These are phyloP conservation scores for Kokia cookei DNA, from an alignment of 441 rosid species.

Conservation along the genomic window DNA sequence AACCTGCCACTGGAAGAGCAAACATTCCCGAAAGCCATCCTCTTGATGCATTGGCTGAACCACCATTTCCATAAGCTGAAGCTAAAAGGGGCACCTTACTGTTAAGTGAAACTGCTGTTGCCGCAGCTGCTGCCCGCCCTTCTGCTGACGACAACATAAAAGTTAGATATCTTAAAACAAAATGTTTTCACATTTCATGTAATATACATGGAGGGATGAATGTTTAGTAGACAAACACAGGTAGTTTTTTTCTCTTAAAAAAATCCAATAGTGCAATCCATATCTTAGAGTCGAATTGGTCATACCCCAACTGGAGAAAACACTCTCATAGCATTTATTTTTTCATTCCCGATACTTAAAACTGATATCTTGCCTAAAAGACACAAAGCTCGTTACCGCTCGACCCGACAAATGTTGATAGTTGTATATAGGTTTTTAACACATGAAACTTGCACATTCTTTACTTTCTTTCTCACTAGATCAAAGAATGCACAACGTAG, in stretches of 20 bases:
- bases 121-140: slow-evolving; percentile 72
- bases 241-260: too few relatives aligned
- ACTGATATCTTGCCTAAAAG: too few relatives aligned
- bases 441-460: not conserved
- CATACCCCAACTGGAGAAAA: too few relatives aligned
- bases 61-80: slow-evolving; percentile 42
- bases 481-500: too few relatives aligned
- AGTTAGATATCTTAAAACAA: not conserved
- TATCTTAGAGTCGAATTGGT: too few relatives aligned
- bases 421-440: not conserved
- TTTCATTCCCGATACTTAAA: too few relatives aligned
- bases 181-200: not conserved
- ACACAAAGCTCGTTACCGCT: too few relatives aligned
- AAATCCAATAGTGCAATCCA: too few relatives aligned
- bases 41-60: slow-evolving; percentile 41
- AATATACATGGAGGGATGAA: not conserved
- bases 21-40: slow-evolving; percentile 77
- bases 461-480: too few relatives aligned
- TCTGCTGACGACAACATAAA: slow-evolving; percentile 25
- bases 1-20: slow-evolving; percentile 86
- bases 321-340: not conserved
- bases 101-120: slow-evolving; percentile 53
- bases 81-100: slow-evolving; percentile 51
- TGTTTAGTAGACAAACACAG: too few relatives aligned
- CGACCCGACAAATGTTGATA: too few relatives aligned